A percentile compares a stretch with the other conserved stretches of the same genome.
phyloP scores from a whole-genome alignment of 306 rosid genomes.

The Echinosophora koreensis region DNA sequence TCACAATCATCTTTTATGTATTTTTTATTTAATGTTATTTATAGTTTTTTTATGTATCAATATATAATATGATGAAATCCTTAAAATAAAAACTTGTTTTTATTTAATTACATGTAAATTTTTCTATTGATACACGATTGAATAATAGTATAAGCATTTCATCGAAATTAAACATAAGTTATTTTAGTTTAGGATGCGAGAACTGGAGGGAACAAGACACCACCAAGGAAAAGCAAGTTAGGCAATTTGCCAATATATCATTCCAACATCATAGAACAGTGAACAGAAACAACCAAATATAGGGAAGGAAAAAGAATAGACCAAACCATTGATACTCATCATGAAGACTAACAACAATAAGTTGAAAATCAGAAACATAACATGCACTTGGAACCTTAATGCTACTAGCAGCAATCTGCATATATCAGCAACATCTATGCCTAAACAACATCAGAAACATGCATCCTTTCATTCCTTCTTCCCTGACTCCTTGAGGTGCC shows the following conservation, averaged over 20 bases:
- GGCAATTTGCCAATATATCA: conserved; percentile 3
- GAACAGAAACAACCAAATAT: conserved; percentile 27
- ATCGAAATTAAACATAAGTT: no score
- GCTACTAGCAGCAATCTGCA: conserved; percentile 20
- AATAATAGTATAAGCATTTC: no score
- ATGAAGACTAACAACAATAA: conserved; percentile 14
- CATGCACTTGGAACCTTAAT: conserved; percentile 31
- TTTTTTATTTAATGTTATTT: no score
- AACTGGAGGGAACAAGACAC: no score
- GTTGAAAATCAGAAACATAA: conserved; percentile 23
- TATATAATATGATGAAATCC: no score
- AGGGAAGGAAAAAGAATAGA: conserved; percentile 36
- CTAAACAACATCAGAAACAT: conserved; percentile 42
- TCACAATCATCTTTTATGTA: no score
- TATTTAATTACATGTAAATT: no score
- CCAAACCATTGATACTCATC: conserved; percentile 32
- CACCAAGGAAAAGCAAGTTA: not conserved
- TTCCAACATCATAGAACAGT: conserved; percentile 7
- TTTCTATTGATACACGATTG: no score
- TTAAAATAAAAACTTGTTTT: no score
- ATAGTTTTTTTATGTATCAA: no score
- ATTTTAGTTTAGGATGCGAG: not conserved
- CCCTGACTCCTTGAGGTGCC: conserved; percentile 76
- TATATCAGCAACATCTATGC: conserved; percentile 42
- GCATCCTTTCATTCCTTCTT: conserved; percentile 62